Percentiles rank a stretch among this genome's conserved stretches.
Evolutionary conservation across 768 basidiomycete species (phyloP).

Genomic region (Holtermanniella nyarrowii): DNA sequence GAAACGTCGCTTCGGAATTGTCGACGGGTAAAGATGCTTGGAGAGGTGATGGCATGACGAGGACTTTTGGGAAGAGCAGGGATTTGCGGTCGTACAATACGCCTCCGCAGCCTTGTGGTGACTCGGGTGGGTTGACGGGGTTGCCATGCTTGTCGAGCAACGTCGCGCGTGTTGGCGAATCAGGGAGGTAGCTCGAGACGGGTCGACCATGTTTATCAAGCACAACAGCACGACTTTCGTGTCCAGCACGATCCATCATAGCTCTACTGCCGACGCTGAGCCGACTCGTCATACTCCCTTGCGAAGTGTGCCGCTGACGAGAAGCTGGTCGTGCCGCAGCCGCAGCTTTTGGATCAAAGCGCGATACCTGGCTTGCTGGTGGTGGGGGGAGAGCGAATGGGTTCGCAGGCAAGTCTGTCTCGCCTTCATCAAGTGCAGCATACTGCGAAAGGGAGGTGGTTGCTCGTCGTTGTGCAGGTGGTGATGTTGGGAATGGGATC

Average conservation of each 20-base stretch:
- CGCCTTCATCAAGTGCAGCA: background rate
- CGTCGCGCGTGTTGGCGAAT: slow-evolving; percentile 1
- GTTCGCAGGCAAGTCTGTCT: slow-evolving; percentile 40
- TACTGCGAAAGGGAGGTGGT: slow-evolving; percentile 1
- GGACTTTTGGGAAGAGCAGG: slow-evolving; percentile 75
- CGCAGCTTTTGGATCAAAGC: slow-evolving; percentile 68
- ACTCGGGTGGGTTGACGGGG: slow-evolving; percentile 19
- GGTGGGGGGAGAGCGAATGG: slow-evolving; percentile 62
- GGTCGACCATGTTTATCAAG: background rate
- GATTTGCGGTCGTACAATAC: slow-evolving; percentile 41
- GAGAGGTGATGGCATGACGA: slow-evolving; percentile 86
- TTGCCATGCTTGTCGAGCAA: slow-evolving; percentile 21
- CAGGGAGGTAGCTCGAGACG: background rate
- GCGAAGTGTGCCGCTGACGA: background rate
- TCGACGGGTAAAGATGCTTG: slow-evolving; percentile 45
- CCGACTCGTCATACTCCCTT: background rate
- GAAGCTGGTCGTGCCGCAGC: slow-evolving; percentile 14
- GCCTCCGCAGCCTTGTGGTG: background rate
- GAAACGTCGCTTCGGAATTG: slow-evolving; percentile 28
- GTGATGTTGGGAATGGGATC: background rate
- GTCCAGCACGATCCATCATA: slow-evolving; percentile 44
- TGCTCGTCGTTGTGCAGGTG: slow-evolving; percentile 3
- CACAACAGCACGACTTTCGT: background rate
- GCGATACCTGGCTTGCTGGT: slow-evolving; percentile 53
- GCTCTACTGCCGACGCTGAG: background rate